Conservation (phyloP, 2,329 filamentous ascomycete genomes). For the Diaporthe ilicicola region DNA sequence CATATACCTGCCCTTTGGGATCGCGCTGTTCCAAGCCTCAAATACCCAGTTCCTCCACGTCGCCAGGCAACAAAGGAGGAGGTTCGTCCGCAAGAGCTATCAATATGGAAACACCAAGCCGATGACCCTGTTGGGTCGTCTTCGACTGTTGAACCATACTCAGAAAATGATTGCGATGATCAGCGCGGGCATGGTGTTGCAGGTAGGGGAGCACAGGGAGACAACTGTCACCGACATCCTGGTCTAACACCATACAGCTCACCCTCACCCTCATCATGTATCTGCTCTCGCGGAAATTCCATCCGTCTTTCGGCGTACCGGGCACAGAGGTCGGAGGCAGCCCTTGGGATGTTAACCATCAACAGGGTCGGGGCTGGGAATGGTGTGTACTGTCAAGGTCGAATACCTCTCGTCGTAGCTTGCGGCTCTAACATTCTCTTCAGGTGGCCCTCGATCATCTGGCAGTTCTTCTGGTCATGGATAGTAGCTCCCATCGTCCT, state of each 20-base stretch:
- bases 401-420: background rate
- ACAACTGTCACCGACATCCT: background rate
- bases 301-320: constrained; percentile 66
- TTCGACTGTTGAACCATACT: constrained; percentile 53
- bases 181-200: constrained; percentile 61
- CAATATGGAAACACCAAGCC: background rate
- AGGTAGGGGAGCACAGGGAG: constrained; percentile 51
- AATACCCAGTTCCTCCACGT: constrained; percentile 69
- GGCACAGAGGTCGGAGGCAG: constrained; percentile 68
- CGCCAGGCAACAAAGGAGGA: constrained; percentile 59
- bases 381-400: constrained; percentile 54
- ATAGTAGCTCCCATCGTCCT: constrained; percentile 68
- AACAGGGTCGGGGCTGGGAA: constrained; percentile 67
- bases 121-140: constrained; percentile 43
- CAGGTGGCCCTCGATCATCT: constrained; percentile 68
- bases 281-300: constrained; percentile 72
- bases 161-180: constrained; percentile 60
- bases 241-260: constrained; percentile 52
- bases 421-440: constrained; percentile 34
- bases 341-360: constrained; percentile 56
- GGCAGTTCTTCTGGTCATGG: constrained; percentile 72
- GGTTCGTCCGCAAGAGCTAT: constrained; percentile 33
- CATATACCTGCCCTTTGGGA: constrained; percentile 69
- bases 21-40: constrained; percentile 72
- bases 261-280: constrained; percentile 67